Evolutionary conservation across 176 grass and related monocot species (phyloP), one percentile per base, ranked within the genome.

Genomic region (Melocanna baccifera): DNA sequence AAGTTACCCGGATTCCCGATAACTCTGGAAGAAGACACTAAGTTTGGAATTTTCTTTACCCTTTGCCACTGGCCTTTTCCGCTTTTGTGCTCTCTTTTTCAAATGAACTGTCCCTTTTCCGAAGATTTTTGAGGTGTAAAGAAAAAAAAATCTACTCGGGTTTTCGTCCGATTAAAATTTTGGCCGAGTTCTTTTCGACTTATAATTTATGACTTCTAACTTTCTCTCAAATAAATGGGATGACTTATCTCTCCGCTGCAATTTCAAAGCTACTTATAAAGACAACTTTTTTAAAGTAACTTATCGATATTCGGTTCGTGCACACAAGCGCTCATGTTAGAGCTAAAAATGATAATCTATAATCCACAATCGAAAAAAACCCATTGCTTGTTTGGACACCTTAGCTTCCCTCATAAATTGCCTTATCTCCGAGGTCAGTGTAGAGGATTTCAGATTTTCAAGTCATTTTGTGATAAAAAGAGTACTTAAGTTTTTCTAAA

Each of bases 1-100:
- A 66, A 28, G 10, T 23, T 45, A 8, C 42, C 15, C 25, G 22
- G 26, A 71, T 86, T 86, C 78, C 46, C 22, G 72, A 77, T 71
- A 52, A 58, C 26, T 77, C 71, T 19, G 20, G 45, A 71, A 36
- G 41, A 67, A 40, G 19, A 53, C 23, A 7, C n/a, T 42, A 20
- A 63, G 26, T 63, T 37, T 20, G n/a, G 71, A 63, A 65, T 78
- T 72, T 67, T 47, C 67, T 45, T 56, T 20, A 18, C 58, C 58
- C 57, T 14, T 42, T 65, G 34, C 9, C 71, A 76, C 69, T 30
- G 56, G 20, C 22, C n/a, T 16, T 72, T 37, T 43, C 37, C 15
- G 11, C 25, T 69, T 70, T 53, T 46, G 6, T 37, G 47, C 59
- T 19, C 4, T 41, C 62, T 45, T 86, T 90, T 71, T 47, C 70